Conservation (phyloP, 345 rosid genomes). For the Turritis glabra region DNA sequence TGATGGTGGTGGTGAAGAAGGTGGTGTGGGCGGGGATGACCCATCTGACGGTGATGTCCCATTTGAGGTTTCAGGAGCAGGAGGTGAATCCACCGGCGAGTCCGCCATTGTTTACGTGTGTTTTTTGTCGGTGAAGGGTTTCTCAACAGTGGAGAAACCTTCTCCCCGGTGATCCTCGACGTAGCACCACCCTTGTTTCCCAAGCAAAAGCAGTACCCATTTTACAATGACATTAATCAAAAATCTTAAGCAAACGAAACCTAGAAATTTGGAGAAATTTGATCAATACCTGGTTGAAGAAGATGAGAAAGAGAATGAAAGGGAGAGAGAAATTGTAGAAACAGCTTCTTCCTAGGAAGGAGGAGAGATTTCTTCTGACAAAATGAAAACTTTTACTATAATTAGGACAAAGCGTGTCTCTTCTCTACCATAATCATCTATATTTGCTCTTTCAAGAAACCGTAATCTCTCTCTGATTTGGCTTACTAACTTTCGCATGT, state of each 20-base stretch:
- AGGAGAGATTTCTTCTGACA: slow-evolving; percentile 37
- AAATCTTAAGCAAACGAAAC: background rate
- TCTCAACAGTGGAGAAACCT: slow-evolving; percentile 42
- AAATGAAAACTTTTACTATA: slow-evolving; percentile 11
- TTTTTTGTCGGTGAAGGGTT: slow-evolving; percentile 27
- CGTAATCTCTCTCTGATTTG: slow-evolving; percentile 15
- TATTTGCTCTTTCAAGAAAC: slow-evolving; percentile 31
- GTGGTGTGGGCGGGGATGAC: slow-evolving; percentile 18
- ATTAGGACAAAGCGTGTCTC: slow-evolving; percentile 23
- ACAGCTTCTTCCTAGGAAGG: slow-evolving; percentile 15
- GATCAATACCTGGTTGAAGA: background rate
- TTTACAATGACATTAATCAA: too few relatives aligned
- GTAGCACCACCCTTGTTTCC: slow-evolving; percentile 22
- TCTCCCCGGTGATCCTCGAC: slow-evolving; percentile 22
- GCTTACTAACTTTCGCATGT: slow-evolving; percentile 3
- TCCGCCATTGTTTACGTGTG: slow-evolving; percentile 28
- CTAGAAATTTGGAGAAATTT: background rate
- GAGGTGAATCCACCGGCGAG: slow-evolving; percentile 31
- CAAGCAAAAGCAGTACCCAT: slow-evolving; percentile 19
- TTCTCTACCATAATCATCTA: slow-evolving; percentile 25
- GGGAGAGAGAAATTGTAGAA: slow-evolving; percentile 16
- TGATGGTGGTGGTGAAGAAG: slow-evolving; percentile 27
- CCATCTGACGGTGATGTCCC: slow-evolving; percentile 9
- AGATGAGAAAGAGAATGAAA: background rate
- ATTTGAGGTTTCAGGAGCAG: slow-evolving; percentile 29